Conservation (phyloP, 192 early-diverging fungal genomes). For the Dissophora globulifera region DNA sequence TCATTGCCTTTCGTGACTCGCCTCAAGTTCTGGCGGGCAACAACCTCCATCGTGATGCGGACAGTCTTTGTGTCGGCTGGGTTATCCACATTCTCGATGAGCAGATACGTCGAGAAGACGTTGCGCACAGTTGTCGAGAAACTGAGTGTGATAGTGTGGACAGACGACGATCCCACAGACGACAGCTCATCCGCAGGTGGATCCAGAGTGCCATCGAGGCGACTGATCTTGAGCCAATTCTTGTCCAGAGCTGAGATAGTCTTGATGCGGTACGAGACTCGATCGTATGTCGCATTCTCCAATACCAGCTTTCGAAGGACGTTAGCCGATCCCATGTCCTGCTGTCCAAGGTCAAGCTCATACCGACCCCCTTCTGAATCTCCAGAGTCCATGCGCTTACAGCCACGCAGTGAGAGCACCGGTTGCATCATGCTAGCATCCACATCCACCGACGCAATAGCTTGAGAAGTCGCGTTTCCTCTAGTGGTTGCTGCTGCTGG, state of each 20-base stretch:
- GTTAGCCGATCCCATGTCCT: slow-evolving; percentile 67
- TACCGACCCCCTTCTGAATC: slow-evolving; percentile 70
- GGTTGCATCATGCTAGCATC: slow-evolving; percentile 44
- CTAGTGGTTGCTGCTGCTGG: neutral
- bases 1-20: slow-evolving; percentile 45
- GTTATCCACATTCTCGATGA: slow-evolving; percentile 80
- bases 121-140: slow-evolving; percentile 69
- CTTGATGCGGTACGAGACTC: slow-evolving; percentile 71
- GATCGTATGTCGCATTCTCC: slow-evolving; percentile 64
- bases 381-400: slow-evolving; percentile 67
- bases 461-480: neutral
- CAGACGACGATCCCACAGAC: slow-evolving; percentile 34
- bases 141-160: slow-evolving; percentile 67
- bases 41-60: slow-evolving; percentile 73
- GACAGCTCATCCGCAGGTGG: slow-evolving; percentile 32
- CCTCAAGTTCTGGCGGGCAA: slow-evolving; percentile 60
- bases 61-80: slow-evolving; percentile 78
- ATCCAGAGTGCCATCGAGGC: slow-evolving; percentile 79
- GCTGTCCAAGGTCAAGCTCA: slow-evolving; percentile 84
- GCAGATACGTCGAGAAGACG: slow-evolving; percentile 75
- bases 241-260: slow-evolving; percentile 66
- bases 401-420: slow-evolving; percentile 71
- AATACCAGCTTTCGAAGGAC: slow-evolving; percentile 72
- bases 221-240: slow-evolving; percentile 73
- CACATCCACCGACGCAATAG: neutral